Conservation (phyloP, 345 rosid genomes). For the Mercurialis annua region DNA sequence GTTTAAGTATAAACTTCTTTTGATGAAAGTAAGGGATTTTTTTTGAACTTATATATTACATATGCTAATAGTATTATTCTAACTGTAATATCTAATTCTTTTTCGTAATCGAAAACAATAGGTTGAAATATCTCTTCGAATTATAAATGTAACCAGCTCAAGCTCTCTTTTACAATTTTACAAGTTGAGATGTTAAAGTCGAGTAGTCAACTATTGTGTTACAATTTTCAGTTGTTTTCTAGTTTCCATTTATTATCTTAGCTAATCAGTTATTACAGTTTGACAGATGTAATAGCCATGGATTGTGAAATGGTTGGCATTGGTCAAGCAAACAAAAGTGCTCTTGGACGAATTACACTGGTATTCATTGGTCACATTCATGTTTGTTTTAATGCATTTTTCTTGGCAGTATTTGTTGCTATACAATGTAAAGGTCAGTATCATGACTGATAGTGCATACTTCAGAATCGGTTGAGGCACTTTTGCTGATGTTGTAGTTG, state of each 20-base stretch:
- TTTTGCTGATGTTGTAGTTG: background rate
- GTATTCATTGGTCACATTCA: slow-evolving; percentile 35
- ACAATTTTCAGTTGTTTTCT: background rate
- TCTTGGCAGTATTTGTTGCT: background rate
- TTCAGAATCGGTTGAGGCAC: background rate
- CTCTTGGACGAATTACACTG: slow-evolving; percentile 91
- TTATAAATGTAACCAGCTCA: background rate
- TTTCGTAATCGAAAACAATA: background rate
- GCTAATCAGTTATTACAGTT: slow-evolving; percentile 43
- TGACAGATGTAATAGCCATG: slow-evolving; percentile 85
- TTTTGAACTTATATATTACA: background rate
- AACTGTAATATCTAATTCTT: too few species aligned
- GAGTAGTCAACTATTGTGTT: background rate
- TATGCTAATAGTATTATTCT: background rate
- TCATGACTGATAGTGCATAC: background rate
- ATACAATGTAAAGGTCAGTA: background rate
- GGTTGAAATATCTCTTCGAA: background rate
- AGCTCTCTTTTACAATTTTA: background rate
- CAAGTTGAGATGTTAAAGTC: background rate
- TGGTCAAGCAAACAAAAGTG: slow-evolving; percentile 81
- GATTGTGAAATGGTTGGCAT: slow-evolving; percentile 99
- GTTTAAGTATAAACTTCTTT: background rate
- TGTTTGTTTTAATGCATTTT: background rate
- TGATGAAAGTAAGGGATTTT: background rate
- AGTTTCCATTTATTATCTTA: slow-evolving; percentile 5